phyloP scores from a whole-genome alignment of 345 rosid species.

The Brassica carinata region DNA sequence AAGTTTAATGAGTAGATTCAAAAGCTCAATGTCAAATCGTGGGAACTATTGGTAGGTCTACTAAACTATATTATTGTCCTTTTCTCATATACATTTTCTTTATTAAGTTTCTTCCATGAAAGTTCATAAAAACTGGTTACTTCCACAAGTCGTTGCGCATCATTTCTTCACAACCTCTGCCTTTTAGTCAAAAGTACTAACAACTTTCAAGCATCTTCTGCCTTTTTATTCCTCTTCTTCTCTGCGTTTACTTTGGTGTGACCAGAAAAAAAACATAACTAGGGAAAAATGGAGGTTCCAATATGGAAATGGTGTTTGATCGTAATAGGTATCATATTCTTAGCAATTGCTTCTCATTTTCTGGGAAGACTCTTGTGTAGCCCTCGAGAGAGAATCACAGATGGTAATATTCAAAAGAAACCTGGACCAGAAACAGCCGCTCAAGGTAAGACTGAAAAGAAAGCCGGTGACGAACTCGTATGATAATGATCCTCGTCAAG shows the following conservation, averaged over 20 bases:
- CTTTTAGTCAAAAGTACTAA: constrained; percentile 36
- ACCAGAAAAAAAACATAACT: constrained; percentile 1
- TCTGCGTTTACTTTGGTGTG: not conserved
- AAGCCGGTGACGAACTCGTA: constrained; percentile 8
- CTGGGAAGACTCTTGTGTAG: constrained; percentile 24
- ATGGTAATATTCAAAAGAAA: constrained; percentile 12
- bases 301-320: constrained; percentile 40
- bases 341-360: constrained; percentile 35
- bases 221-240: not conserved
- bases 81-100: not conserved
- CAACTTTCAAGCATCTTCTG: constrained; percentile 21
- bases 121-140: constrained; percentile 18
- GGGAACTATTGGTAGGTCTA: constrained; percentile 30
- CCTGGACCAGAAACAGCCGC: constrained; percentile 9
- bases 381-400: constrained; percentile 36
- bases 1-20: not conserved
- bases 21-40: not conserved
- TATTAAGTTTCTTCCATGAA: constrained; percentile 4
- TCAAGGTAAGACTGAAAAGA: constrained; percentile 5
- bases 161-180: constrained; percentile 17
- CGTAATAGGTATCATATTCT: constrained; percentile 18
- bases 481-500: constrained; percentile 19
- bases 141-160: constrained; percentile 22
- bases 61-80: constrained; percentile 30
- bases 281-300: constrained; percentile 32